phyloP scores from a whole-genome alignment of 768 basidiomycete genomes.

The Lyophyllum shimeji region DNA sequence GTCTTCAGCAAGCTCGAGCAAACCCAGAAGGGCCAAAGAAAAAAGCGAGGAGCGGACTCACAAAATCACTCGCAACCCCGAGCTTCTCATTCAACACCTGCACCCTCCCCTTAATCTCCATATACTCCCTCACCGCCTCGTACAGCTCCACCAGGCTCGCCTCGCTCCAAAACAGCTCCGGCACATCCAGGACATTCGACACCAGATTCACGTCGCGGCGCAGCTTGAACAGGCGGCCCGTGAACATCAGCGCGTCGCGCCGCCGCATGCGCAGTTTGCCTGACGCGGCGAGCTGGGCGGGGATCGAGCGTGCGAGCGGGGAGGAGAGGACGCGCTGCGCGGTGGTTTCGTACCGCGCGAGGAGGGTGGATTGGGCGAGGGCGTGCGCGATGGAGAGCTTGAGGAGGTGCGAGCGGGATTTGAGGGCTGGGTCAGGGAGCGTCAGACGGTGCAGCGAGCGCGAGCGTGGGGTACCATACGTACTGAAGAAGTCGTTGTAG shows the following conservation, averaged over 20 bases:
- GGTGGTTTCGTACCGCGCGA: constrained; percentile 82
- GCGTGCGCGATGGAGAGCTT: constrained; percentile 95
- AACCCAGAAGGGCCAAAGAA: no score
- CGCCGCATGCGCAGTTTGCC: constrained; percentile 77
- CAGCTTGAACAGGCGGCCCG: constrained; percentile 83
- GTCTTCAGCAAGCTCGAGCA: no score
- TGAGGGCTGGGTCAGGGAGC: constrained; percentile 69
- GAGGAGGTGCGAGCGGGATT: constrained; percentile 85
- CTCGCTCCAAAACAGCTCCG: constrained; percentile 94
- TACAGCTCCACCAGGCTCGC: constrained; percentile 88
- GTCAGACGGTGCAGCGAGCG: neutral
- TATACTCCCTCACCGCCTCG: constrained; percentile 91
- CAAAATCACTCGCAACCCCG: constrained; percentile 84
- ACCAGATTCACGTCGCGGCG: constrained; percentile 89
- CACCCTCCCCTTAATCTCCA: constrained; percentile 86
- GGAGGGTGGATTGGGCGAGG: constrained; percentile 89
- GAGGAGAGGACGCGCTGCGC: constrained; percentile 79
- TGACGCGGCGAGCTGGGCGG: constrained; percentile 75
- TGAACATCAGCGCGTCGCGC: constrained; percentile 83
- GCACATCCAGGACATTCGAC: constrained; percentile 90
- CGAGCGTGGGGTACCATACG: constrained; percentile 27
- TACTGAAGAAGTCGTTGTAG: constrained; percentile 96
- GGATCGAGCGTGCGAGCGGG: constrained; percentile 76
- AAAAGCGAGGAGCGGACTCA: no score
- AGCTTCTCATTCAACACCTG: constrained; percentile 87